phyloP scores from a whole-genome alignment of 805 yeast genomes.

The Candida patagonica region DNA sequence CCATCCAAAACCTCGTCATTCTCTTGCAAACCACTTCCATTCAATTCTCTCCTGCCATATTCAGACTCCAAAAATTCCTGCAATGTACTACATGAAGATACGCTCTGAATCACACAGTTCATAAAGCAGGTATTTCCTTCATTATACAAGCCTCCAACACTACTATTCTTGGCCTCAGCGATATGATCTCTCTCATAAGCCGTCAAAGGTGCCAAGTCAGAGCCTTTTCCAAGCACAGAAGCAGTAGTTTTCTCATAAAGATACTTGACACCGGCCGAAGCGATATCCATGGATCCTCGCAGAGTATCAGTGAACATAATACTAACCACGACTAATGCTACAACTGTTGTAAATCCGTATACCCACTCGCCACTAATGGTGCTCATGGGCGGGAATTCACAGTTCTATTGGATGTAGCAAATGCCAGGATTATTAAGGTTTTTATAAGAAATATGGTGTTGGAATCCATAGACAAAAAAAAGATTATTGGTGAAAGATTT shows the following conservation, averaged over 20 bases:
- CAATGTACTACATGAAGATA: constrained; percentile 64
- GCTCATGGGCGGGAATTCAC: no score
- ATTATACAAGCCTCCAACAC: constrained; percentile 75
- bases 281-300: constrained; percentile 27
- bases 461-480: not conserved
- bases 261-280: constrained; percentile 22
- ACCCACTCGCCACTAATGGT: constrained; percentile 3
- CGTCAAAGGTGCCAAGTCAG: constrained; percentile 8
- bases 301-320: constrained; percentile 26
- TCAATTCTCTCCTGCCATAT: not conserved
- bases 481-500: constrained; percentile 2
- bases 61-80: constrained; percentile 40
- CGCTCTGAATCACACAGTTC: constrained; percentile 79
- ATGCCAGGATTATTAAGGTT: no score
- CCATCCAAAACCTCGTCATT: not conserved
- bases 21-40: not conserved
- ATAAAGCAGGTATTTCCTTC: constrained; percentile 94
- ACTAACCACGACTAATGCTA: constrained; percentile 5
- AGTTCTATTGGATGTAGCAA: no score
- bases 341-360: constrained; percentile 6
- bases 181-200: constrained; percentile 8
- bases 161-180: constrained; percentile 9
- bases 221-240: constrained; percentile 8
- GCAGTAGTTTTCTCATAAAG: constrained; percentile 23
- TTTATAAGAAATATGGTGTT: not conserved